phyloP scores from a whole-genome alignment of 805 yeast species.

The Cyberlindnera veronae region DNA sequence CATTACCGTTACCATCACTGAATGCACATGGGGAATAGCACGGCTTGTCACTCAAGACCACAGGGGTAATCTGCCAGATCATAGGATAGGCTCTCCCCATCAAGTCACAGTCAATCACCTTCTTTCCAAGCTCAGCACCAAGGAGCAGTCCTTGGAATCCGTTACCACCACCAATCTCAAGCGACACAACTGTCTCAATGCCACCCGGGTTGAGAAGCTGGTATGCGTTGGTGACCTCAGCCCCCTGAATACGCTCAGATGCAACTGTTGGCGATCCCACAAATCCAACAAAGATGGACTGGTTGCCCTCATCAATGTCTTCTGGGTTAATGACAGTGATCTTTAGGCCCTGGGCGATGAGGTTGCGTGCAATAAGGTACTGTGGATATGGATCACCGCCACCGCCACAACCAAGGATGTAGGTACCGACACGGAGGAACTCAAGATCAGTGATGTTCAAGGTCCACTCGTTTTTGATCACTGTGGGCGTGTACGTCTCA shows the following conservation, averaged over 20 bases:
- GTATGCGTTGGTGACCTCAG: slow-evolving; percentile 34
- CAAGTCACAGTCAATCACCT: slow-evolving; percentile 37
- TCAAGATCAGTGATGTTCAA: slow-evolving; percentile 36
- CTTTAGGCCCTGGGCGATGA: slow-evolving; percentile 33
- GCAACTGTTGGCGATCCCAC: slow-evolving; percentile 49
- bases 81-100: slow-evolving; percentile 50
- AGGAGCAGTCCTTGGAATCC: slow-evolving; percentile 33
- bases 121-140: slow-evolving; percentile 28
- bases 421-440: slow-evolving; percentile 40
- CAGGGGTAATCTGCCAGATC: slow-evolving; percentile 40
- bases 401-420: slow-evolving; percentile 50
- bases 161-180: slow-evolving; percentile 45
- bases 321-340: slow-evolving; percentile 35
- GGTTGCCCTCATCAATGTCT: slow-evolving; percentile 1
- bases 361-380: slow-evolving; percentile 34
- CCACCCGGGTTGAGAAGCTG: slow-evolving; percentile 26
- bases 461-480: slow-evolving; percentile 34
- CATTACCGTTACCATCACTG: slow-evolving; percentile 43
- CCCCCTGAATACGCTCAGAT: slow-evolving; percentile 39
- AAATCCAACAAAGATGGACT: slow-evolving; percentile 31
- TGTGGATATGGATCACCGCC: slow-evolving; percentile 48
- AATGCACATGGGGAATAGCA: slow-evolving; percentile 29
- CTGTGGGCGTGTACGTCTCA: slow-evolving; percentile 30
- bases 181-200: slow-evolving; percentile 34
- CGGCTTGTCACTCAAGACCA: slow-evolving; percentile 23